Evolutionary conservation across 2,329 filamentous ascomycete genomes (phyloP).

Genomic region (Apiospora arundinis): DNA sequence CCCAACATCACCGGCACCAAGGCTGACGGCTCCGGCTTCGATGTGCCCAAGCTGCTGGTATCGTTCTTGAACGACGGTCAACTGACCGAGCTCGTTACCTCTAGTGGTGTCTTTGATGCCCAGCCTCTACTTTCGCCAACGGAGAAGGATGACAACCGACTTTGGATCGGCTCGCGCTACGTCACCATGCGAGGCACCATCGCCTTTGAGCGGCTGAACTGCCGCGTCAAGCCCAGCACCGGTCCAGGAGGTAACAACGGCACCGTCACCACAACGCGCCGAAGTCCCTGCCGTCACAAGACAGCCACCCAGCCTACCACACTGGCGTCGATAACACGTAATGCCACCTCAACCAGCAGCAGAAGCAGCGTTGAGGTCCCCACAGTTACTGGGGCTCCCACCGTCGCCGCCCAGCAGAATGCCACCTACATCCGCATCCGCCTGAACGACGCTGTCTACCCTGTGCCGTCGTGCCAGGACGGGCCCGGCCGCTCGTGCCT

Average conservation of each 20-base stretch:
- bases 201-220: conserved; percentile 67
- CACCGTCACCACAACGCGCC: conserved; percentile 24
- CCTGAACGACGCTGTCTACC: conserved; percentile 69
- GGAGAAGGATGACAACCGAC: conserved; percentile 51
- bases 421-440: conserved; percentile 60
- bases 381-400: conserved; percentile 23
- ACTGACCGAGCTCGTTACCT: conserved; percentile 64
- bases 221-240: conserved; percentile 36
- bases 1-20: conserved; percentile 55
- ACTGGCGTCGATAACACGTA: conserved; percentile 24
- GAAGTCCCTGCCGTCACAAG: conserved; percentile 1
- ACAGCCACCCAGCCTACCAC: conserved; percentile 16
- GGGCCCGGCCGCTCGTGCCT: conserved; percentile 62
- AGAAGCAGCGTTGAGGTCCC: conserved; percentile 19
- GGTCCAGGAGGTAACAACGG: conserved; percentile 23
- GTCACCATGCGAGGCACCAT: conserved; percentile 70
- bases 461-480: conserved; percentile 58
- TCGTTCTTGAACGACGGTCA: conserved; percentile 72
- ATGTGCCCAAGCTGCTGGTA: conserved; percentile 63
- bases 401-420: conserved; percentile 29
- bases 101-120: conserved; percentile 66
- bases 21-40: conserved; percentile 52
- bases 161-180: conserved; percentile 62
- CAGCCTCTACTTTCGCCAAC: conserved; percentile 56
- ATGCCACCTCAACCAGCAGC: conserved; percentile 24